Conservation (phyloP, 257 asterid species). For the Plantago ovata region DNA sequence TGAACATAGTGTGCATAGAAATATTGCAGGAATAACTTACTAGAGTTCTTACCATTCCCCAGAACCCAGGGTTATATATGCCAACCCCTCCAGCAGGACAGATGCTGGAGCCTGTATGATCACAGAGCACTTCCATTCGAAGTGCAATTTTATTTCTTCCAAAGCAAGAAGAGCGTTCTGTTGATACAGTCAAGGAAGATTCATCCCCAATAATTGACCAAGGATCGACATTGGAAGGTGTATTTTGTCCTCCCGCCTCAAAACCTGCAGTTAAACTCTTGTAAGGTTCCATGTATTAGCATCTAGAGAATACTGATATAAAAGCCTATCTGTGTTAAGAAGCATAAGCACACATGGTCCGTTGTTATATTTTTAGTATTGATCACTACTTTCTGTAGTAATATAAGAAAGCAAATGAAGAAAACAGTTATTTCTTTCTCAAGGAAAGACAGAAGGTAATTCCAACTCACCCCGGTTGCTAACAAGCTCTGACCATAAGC, state of each 20-base stretch:
- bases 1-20: too few relatives aligned
- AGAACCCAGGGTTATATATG: slow-evolving; percentile 82
- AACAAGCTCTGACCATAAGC: slow-evolving; percentile 96
- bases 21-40: too few relatives aligned
- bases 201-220: slow-evolving; percentile 88
- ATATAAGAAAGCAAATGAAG: not conserved
- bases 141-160: slow-evolving; percentile 85
- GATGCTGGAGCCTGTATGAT: slow-evolving; percentile 34
- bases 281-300: slow-evolving; percentile 14
- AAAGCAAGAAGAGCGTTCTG: slow-evolving; percentile 87
- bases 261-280: slow-evolving; percentile 56
- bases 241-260: slow-evolving; percentile 93
- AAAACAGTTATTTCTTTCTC: not conserved
- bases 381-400: not conserved
- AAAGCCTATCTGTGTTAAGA: not conserved
- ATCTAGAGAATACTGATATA: slow-evolving; percentile 3
- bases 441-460: slow-evolving; percentile 18
- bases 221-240: slow-evolving; percentile 90
- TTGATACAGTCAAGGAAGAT: slow-evolving; percentile 59
- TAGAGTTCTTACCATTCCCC: slow-evolving; percentile 90
- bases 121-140: slow-evolving; percentile 76
- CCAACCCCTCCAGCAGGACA: slow-evolving; percentile 96
- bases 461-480: slow-evolving; percentile 77
- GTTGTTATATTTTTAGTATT: not conserved
- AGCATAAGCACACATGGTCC: not conserved